Conservation (phyloP, 306 rosid genomes). For the Vigna unguiculata region DNA sequence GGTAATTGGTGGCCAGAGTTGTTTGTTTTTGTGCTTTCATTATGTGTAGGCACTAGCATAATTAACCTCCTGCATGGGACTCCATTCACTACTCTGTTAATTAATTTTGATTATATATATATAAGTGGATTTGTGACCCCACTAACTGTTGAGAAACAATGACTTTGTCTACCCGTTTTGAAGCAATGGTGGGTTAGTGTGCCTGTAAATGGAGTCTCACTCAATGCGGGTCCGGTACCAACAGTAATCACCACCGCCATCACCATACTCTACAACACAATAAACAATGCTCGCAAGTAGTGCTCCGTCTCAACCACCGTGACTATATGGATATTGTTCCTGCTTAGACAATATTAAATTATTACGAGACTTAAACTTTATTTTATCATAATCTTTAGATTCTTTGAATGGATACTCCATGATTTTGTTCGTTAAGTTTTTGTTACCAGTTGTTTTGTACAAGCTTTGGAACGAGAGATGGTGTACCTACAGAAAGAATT, state of each 20-base stretch:
- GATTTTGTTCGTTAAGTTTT: too few relatives aligned
- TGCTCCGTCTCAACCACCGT: too few relatives aligned
- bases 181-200: constrained; percentile 21
- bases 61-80: constrained; percentile 7
- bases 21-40: constrained; percentile 48
- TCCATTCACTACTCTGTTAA: background rate
- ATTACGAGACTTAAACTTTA: too few relatives aligned
- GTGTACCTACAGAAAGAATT: too few relatives aligned
- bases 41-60: constrained; percentile 47
- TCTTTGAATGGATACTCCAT: too few relatives aligned
- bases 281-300: too few relatives aligned
- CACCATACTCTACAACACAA: background rate
- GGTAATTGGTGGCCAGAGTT: constrained; percentile 33
- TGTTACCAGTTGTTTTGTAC: too few relatives aligned
- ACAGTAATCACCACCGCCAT: background rate
- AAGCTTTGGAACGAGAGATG: too few relatives aligned
- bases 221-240: background rate
- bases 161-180: background rate
- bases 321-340: too few relatives aligned
- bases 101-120: background rate
- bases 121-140: constrained; percentile 38
- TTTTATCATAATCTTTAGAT: too few relatives aligned
- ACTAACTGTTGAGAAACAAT: constrained; percentile 6
- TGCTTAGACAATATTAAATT: too few relatives aligned
- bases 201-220: constrained; percentile 7